Conservation (phyloP, 140 eudicot species). For the Stevia rebaudiana region DNA sequence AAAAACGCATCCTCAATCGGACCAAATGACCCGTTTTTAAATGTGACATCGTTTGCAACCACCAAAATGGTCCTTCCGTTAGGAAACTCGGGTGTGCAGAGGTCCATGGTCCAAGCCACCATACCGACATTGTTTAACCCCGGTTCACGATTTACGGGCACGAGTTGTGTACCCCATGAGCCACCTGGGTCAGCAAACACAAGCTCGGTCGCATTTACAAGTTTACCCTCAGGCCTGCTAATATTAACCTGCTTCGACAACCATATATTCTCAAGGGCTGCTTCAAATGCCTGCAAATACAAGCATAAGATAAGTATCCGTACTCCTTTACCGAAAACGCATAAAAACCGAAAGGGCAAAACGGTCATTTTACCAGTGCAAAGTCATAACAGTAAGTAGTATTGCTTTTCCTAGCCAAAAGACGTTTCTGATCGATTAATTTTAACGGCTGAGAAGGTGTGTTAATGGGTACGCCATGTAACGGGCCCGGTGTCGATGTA, state of each 20-base stretch:
- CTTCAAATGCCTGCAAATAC: slow-evolving; percentile 71
- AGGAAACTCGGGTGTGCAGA: slow-evolving; percentile 93
- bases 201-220: slow-evolving; percentile 55
- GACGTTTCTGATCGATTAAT: slow-evolving; percentile 75
- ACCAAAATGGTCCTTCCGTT: slow-evolving; percentile 66
- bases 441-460: slow-evolving; percentile 73
- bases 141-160: slow-evolving; percentile 60
- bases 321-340: background rate
- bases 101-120: slow-evolving; percentile 98
- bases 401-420: slow-evolving; percentile 84
- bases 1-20: slow-evolving; percentile 93
- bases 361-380: slow-evolving; percentile 54
- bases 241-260: slow-evolving; percentile 28
- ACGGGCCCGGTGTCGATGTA: slow-evolving; percentile 44
- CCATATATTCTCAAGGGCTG: slow-evolving; percentile 81
- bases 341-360: background rate
- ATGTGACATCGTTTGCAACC: slow-evolving; percentile 89
- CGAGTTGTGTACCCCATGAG: slow-evolving; percentile 70
- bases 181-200: slow-evolving; percentile 63
- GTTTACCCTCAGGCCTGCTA: slow-evolving; percentile 43
- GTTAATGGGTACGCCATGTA: slow-evolving; percentile 69
- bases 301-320: background rate
- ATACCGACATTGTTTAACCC: slow-evolving; percentile 87
- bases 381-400: slow-evolving; percentile 97
- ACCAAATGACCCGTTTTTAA: slow-evolving; percentile 90